Evolutionary conservation across 768 basidiomycete species (phyloP).

Genomic region (Suillus subaureus): DNA sequence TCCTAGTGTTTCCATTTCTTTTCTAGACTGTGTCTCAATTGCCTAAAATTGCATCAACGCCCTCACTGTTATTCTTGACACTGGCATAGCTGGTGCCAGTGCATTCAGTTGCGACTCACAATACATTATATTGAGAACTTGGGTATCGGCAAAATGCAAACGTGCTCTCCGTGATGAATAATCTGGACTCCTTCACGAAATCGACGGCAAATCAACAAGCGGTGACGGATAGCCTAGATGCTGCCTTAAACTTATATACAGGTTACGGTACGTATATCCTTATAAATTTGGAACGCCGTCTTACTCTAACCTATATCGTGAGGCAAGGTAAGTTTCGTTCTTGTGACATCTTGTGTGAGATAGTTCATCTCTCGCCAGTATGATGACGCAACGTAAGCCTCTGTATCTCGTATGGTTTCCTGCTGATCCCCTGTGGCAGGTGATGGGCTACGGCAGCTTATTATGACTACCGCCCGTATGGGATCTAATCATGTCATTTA

Average conservation of each 20-base stretch:
- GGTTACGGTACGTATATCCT: slow-evolving; percentile 9
- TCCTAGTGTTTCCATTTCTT: slow-evolving; percentile 34
- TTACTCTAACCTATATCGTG: background rate
- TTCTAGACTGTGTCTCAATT: slow-evolving; percentile 43
- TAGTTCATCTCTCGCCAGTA: slow-evolving; percentile 1
- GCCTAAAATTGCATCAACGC: slow-evolving; percentile 45
- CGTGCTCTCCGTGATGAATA: slow-evolving; percentile 52
- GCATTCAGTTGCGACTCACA: background rate
- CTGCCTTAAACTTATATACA: slow-evolving; percentile 8
- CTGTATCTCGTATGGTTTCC: background rate
- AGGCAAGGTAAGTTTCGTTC: background rate
- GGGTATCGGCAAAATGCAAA: slow-evolving; percentile 58
- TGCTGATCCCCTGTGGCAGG: background rate
- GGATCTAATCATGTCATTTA: slow-evolving; percentile 49
- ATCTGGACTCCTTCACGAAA: slow-evolving; percentile 16
- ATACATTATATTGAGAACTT: slow-evolving; percentile 36
- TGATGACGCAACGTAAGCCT: slow-evolving; percentile 13
- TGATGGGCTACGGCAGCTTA: slow-evolving; percentile 60
- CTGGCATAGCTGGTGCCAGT: slow-evolving; percentile 29
- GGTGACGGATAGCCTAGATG: slow-evolving; percentile 9
- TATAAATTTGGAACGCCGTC: no score
- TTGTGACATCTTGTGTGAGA: background rate
- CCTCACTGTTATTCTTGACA: slow-evolving; percentile 40
- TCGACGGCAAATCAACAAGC: background rate
- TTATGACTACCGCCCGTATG: slow-evolving; percentile 51